These are phyloP conservation scores for Garcia nutans DNA, from an alignment of 345 rosid species.

Conservation along the genomic window DNA sequence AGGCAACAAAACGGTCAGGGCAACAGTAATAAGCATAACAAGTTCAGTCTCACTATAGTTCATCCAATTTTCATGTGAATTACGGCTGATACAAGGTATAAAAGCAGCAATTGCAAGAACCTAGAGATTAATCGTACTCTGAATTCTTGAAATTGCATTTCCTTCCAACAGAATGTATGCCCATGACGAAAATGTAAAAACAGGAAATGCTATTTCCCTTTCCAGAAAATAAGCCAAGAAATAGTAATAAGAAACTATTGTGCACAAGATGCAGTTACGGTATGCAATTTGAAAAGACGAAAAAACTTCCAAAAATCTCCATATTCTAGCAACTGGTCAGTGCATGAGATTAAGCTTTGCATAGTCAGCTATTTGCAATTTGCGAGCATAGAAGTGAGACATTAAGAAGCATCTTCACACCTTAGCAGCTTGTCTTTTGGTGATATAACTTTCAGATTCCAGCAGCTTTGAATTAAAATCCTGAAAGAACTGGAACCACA, in stretches of 20 bases:
- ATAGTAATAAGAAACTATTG: not conserved
- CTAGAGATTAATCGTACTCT: not conserved
- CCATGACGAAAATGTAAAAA: not conserved
- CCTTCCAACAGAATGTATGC: not conserved
- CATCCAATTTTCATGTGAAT: no score
- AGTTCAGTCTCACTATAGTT: not conserved
- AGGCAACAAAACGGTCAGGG: not conserved
- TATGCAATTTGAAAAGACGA: no score
- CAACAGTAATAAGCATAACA: not conserved
- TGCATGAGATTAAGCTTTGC: not conserved
- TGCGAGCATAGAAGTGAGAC: not conserved
- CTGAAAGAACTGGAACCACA: constrained; percentile 67
- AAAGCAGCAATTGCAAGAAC: no score
- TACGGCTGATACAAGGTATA: not conserved
- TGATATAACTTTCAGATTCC: constrained; percentile 86
- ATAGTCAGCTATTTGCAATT: not conserved
- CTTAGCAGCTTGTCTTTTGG: constrained; percentile 94
- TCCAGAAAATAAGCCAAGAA: not conserved
- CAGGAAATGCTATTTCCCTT: not conserved
- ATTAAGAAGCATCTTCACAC: constrained; percentile 32
- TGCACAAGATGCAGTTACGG: not conserved
- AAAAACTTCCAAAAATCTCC: no score
- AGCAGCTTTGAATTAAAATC: constrained; percentile 89
- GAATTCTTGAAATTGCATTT: not conserved
- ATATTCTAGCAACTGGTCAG: not conserved